These are phyloP conservation scores for Trichoderma asperellum DNA, from an alignment of 2,329 filamentous ascomycete species.

Conservation along the genomic window DNA sequence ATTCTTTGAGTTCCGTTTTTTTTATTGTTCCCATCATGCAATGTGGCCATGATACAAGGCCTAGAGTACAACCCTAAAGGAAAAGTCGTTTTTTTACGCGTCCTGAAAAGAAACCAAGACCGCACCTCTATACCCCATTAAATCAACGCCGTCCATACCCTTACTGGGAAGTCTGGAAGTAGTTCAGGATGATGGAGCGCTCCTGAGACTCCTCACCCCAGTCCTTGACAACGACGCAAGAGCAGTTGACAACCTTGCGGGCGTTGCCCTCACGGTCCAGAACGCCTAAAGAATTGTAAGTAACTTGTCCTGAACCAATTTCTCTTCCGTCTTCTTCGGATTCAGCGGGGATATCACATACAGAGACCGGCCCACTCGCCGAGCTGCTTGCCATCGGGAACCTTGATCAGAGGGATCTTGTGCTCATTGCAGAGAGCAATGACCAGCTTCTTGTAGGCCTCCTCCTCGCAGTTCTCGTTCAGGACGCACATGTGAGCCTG, in stretches of 20 bases:
- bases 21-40: conserved; percentile 46
- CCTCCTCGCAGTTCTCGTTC: conserved; percentile 99
- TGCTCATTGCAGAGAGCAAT: conserved; percentile 98
- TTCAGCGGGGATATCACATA: conserved; percentile 59
- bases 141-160: conserved; percentile 41
- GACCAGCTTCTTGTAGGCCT: conserved; percentile 99
- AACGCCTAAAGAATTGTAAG: conserved; percentile 68
- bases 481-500: conserved; percentile 99
- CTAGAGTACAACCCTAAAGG: conserved; percentile 49
- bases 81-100: conserved; percentile 42
- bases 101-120: conserved; percentile 39
- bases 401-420: conserved; percentile 99
- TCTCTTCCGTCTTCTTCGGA: not conserved
- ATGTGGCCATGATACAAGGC: conserved; percentile 42
- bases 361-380: conserved; percentile 99
- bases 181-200: conserved; percentile 98
- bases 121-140: conserved; percentile 47
- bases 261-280: conserved; percentile 99
- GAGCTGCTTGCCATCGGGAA: conserved; percentile 98
- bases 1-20: conserved; percentile 41
- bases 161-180: conserved; percentile 94
- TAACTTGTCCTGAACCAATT: conserved; percentile 11
- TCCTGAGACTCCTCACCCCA: conserved; percentile 99
- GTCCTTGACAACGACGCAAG: conserved; percentile 98
- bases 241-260: conserved; percentile 99